phyloP scores from a whole-genome alignment of 2,329 filamentous ascomycete species.

The Nothopassalora personata region DNA sequence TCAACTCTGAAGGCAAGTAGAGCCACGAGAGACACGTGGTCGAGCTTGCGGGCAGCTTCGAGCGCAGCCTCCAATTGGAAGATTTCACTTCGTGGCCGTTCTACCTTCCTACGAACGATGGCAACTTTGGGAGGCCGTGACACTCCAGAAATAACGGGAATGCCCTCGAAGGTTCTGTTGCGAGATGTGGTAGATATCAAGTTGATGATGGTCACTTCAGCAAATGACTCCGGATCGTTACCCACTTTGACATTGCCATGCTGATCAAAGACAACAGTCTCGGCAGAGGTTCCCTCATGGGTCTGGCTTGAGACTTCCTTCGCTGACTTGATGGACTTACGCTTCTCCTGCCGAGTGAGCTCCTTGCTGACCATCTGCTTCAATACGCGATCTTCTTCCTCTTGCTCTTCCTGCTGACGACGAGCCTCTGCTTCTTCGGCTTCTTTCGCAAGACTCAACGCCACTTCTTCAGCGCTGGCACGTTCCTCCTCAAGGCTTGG shows the following conservation, averaged over 20 bases:
- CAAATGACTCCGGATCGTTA: constrained; percentile 22
- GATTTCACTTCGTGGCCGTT: constrained; percentile 24
- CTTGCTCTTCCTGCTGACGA: constrained; percentile 35
- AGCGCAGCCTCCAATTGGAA: constrained; percentile 42
- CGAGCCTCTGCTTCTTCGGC: constrained; percentile 39
- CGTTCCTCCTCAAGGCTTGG: constrained; percentile 87
- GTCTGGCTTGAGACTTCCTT: constrained; percentile 2
- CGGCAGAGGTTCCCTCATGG: constrained; percentile 4
- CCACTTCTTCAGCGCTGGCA: constrained; percentile 70
- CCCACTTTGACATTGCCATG: constrained; percentile 20
- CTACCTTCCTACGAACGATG: constrained; percentile 23
- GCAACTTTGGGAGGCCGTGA: constrained; percentile 22
- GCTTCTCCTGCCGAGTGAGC: constrained; percentile 63
- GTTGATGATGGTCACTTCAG: constrained; percentile 19
- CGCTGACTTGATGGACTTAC: constrained; percentile 46
- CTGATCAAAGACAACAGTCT: constrained; percentile 28
- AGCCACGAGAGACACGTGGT: constrained; percentile 71
- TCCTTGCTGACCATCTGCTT: constrained; percentile 64
- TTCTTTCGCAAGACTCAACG: constrained; percentile 53
- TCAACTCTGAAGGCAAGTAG: constrained; percentile 60
- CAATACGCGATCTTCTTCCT: constrained; percentile 63
- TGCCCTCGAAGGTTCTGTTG: constrained; percentile 19
- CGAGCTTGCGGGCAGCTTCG: constrained; percentile 66
- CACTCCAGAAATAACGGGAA: constrained; percentile 10
- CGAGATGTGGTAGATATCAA: constrained; percentile 13